phyloP scores from a whole-genome alignment of 2,329 filamentous ascomycete species.

The Stagonosporopsis tanaceti region DNA sequence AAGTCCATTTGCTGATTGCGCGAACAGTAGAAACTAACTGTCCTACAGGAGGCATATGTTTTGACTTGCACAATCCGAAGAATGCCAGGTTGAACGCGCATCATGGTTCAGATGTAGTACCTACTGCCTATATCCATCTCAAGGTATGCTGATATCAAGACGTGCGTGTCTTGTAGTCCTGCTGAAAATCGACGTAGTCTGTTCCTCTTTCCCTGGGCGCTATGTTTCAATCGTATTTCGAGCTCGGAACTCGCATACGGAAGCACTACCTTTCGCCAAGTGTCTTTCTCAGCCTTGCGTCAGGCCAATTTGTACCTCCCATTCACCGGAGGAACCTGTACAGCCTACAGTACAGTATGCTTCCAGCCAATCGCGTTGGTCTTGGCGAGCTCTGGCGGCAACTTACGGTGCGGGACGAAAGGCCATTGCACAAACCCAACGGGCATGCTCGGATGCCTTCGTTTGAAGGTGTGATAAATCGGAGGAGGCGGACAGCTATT shows the following conservation, averaged over 20 bases:
- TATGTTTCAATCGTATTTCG: slow-evolving; percentile 98
- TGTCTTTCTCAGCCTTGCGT: slow-evolving; percentile 86
- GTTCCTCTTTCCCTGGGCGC: slow-evolving; percentile 88
- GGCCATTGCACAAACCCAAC: slow-evolving; percentile 4
- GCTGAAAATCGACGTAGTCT: slow-evolving; percentile 55
- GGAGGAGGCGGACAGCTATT: slow-evolving; percentile 1
- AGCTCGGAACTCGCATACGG: slow-evolving; percentile 87
- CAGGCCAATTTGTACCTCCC: slow-evolving; percentile 91
- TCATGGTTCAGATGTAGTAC: slow-evolving; percentile 53
- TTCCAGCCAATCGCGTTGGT: slow-evolving; percentile 80
- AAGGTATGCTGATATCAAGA: slow-evolving; percentile 65
- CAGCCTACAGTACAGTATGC: slow-evolving; percentile 96
- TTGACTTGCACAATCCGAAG: slow-evolving; percentile 82
- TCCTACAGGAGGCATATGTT: slow-evolving; percentile 75
- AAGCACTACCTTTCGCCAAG: slow-evolving; percentile 93
- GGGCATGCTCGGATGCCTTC: slow-evolving; percentile 22
- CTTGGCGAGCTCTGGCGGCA: slow-evolving; percentile 87
- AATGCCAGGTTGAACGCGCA: slow-evolving; percentile 45
- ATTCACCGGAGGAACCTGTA: slow-evolving; percentile 95
- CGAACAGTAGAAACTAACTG: background rate
- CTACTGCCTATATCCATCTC: slow-evolving; percentile 84
- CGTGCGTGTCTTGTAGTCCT: background rate
- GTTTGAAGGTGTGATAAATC: slow-evolving; percentile 16
- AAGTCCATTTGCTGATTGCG: slow-evolving; percentile 27
- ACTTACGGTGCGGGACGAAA: slow-evolving; percentile 50